Conservation (phyloP, 2,329 filamentous ascomycete species). For the Colletotrichum coccodes region DNA sequence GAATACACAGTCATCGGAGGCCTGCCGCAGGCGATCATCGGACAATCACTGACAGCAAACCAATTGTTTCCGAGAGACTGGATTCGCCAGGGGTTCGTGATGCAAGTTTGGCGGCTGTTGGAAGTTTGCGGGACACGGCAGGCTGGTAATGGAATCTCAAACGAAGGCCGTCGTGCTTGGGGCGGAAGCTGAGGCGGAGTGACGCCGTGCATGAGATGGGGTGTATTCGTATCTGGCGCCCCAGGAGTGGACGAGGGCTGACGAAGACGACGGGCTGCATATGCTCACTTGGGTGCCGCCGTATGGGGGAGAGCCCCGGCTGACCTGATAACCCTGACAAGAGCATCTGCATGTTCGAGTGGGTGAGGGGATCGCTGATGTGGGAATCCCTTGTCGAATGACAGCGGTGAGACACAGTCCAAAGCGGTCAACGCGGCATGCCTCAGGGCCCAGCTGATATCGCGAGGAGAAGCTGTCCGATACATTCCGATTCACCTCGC, state of each 20-base stretch:
- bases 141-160: background rate
- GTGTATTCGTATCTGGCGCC: conserved; percentile 12
- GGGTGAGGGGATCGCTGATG: conserved; percentile 1
- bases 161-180: background rate
- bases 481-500: background rate
- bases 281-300: background rate
- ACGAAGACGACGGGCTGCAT: conserved; percentile 14
- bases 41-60: background rate
- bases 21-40: background rate
- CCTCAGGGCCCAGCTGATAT: background rate
- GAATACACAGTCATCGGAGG: background rate
- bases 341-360: background rate
- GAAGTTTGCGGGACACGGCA: background rate
- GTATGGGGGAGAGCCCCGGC: background rate
- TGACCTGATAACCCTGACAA: conserved; percentile 11
- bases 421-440: background rate
- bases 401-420: conserved; percentile 13
- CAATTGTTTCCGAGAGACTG: background rate
- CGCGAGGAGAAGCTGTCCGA: background rate
- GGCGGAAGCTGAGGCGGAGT: conserved; percentile 20
- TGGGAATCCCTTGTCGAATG: conserved; percentile 5
- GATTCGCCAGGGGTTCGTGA: background rate
- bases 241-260: conserved; percentile 21
- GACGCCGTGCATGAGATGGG: background rate
- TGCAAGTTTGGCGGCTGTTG: conserved; percentile 5